Evolutionary conservation across 176 grass and related monocot species (phyloP).

Genomic region (Eleusine indica): DNA sequence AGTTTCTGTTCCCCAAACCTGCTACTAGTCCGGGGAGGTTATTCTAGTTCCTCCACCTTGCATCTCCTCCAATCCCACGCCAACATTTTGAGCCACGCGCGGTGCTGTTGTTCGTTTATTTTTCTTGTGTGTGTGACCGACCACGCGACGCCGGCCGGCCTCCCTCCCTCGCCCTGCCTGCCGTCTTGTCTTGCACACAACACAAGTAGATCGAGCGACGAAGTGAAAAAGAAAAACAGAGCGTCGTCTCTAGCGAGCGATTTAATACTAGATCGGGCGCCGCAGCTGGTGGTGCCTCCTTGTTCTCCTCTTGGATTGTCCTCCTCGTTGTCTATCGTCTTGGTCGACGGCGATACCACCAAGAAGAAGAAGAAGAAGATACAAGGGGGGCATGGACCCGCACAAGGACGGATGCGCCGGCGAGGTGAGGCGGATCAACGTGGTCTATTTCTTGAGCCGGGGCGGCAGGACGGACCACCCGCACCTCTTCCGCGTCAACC

Average conservation of each 20-base stretch:
- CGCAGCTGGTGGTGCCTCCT: slow-evolving; percentile 1
- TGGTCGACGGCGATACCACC: slow-evolving; percentile 13
- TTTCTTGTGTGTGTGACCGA: neutral
- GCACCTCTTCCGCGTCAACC: slow-evolving; percentile 71
- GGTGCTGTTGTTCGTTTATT: neutral
- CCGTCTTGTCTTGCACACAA: neutral
- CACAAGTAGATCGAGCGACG: neutral
- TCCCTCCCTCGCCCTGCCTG: neutral
- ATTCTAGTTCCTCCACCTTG: neutral
- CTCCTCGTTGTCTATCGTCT: slow-evolving; percentile 6
- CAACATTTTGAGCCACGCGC: slow-evolving; percentile 42
- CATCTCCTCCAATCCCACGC: slow-evolving; percentile 29
- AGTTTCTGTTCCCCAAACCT: neutral
- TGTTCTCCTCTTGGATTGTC: slow-evolving; percentile 23
- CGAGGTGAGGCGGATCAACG: slow-evolving; percentile 62
- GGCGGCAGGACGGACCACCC: slow-evolving; percentile 64
- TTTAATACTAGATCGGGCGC: slow-evolving; percentile 22
- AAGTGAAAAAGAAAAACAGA: neutral
- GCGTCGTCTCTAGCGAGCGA: neutral
- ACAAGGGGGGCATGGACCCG: neutral
- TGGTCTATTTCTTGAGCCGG: slow-evolving; percentile 75
- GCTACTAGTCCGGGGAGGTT: neutral
- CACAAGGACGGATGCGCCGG: slow-evolving; percentile 22
- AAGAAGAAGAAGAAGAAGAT: neutral
- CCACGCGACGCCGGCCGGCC: slow-evolving; percentile 33